Evolutionary conservation across 192 early-diverging fungal genomes (phyloP), one percentile per base, ranked within the genome.

Genomic region (Rhizophagus clarus): DNA sequence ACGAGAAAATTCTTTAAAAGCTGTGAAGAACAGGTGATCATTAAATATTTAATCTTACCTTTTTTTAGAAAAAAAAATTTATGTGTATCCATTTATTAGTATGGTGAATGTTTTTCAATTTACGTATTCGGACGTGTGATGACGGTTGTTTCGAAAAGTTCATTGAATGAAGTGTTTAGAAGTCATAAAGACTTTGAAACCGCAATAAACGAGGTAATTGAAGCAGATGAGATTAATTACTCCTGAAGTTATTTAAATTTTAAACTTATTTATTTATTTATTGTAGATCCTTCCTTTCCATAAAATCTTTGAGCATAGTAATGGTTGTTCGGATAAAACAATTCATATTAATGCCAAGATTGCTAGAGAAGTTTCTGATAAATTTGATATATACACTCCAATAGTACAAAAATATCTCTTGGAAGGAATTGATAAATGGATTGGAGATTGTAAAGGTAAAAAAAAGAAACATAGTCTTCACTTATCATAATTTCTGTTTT

Each of bases 91-190:
- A 11, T n/a, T 72, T 45, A 42, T 34, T 24, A 72, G 70, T 72
- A 47, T 72, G 70, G 70, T 14, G 70, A 72, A 11, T 24, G n/a
- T 5, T 72, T 72, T 72, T 72, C 70, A 3, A n/a, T 72, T 26
- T 72, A 72, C 22, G 70, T 72, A 72, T 72, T 72, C 42, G 70
- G 70, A 24, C 20, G 11, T 24, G 24, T 72, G 6, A 24, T 47
- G 22, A 42, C 70, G 17, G 10, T 72, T 0, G 40, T 42, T 42
- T 29, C 32, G 26, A 47, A 22, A n/a, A 2, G 3, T 47, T n/a
- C 70, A 26, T 22, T 34, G 11, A 24, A 26, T 37, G 70, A 72
- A 45, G 42, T 72, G 7, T 72, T 72, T n/a, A 37, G 1, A 47
- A 72, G 2, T 24, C 29, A 47, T 26, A 3, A 37, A 7, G 69